These are phyloP conservation scores for Diospyros lotus DNA, from an alignment of 148 eudicot species.

Conservation along the genomic window DNA sequence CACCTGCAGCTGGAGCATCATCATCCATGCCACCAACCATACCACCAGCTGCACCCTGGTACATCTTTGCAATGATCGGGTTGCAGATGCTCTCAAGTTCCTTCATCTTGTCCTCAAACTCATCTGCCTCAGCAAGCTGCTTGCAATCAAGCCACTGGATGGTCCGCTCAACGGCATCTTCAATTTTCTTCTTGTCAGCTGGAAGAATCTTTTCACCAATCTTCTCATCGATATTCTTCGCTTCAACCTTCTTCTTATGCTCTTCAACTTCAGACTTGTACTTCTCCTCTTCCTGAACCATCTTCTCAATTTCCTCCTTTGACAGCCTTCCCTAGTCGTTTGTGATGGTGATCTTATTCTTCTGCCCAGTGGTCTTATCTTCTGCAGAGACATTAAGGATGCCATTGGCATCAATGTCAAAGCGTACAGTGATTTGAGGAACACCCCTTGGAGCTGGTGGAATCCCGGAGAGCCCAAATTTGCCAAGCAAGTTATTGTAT, in stretches of 20 bases:
- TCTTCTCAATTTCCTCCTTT: constrained; percentile 34
- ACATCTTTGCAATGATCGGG: constrained; percentile 31
- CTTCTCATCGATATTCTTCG: constrained; percentile 31
- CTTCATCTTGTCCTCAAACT: constrained; percentile 31
- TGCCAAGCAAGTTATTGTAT: too few species aligned
- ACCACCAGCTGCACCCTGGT: constrained; percentile 24
- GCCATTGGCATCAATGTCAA: background rate
- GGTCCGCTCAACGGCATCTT: constrained; percentile 31
- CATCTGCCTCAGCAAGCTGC: constrained; percentile 32
- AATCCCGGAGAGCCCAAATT: too few species aligned
- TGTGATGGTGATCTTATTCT: constrained; percentile 38
- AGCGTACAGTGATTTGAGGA: too few species aligned
- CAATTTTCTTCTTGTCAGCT: constrained; percentile 28
- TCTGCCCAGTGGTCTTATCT: constrained; percentile 38
- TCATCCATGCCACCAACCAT: constrained; percentile 15
- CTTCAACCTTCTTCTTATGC: too few species aligned
- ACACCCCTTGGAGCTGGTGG: too few species aligned
- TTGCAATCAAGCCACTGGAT: constrained; percentile 34
- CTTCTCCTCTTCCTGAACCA: constrained; percentile 35
- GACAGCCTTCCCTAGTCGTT: constrained; percentile 36
- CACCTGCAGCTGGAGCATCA: constrained; percentile 7
- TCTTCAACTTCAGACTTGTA: constrained; percentile 31
- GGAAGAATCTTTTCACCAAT: constrained; percentile 15
- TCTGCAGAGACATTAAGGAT: constrained; percentile 35
- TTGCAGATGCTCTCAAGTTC: constrained; percentile 29